Conservation (phyloP, 495 filamentous ascomycete species). For the Aspergillus saccharolyticus region DNA sequence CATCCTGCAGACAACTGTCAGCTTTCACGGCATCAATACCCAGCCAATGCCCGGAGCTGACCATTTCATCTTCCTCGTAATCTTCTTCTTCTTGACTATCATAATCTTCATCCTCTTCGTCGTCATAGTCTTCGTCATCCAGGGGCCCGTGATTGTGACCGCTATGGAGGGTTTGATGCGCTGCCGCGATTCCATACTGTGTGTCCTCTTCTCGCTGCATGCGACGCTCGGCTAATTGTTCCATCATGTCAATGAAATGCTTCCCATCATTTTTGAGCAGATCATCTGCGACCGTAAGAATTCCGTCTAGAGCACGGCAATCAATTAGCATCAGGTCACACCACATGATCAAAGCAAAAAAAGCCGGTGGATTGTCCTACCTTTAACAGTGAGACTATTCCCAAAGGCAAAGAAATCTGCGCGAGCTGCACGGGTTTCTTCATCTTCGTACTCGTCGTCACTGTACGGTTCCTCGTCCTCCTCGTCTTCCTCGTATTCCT, state of each 20-base stretch:
- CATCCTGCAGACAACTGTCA: conserved; percentile 58
- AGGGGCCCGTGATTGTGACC: conserved; percentile 61
- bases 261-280: conserved; percentile 98
- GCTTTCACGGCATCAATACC: conserved; percentile 12
- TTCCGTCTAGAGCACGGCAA: conserved; percentile 63
- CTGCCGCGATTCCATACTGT: conserved; percentile 56
- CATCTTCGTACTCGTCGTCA: conserved; percentile 51
- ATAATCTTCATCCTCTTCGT: conserved; percentile 83
- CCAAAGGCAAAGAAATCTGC: conserved; percentile 96
- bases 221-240: conserved; percentile 92
- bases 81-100: conserved; percentile 85
- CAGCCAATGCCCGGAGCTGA: conserved; percentile 26
- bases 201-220: conserved; percentile 96
- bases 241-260: conserved; percentile 99
- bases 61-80: conserved; percentile 82
- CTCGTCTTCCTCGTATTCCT: conserved; percentile 54
- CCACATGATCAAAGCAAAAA: too few relatives aligned
- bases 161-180: conserved; percentile 56
- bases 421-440: conserved; percentile 46
- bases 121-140: conserved; percentile 70
- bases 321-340: conserved; percentile 25
- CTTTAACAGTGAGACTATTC: conserved; percentile 94
- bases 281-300: conserved; percentile 97
- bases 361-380: conserved; percentile 53
- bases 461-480: conserved; percentile 53